phyloP scores from a whole-genome alignment of 352 stramenopile genomes.

The Bremia lactucae region DNA sequence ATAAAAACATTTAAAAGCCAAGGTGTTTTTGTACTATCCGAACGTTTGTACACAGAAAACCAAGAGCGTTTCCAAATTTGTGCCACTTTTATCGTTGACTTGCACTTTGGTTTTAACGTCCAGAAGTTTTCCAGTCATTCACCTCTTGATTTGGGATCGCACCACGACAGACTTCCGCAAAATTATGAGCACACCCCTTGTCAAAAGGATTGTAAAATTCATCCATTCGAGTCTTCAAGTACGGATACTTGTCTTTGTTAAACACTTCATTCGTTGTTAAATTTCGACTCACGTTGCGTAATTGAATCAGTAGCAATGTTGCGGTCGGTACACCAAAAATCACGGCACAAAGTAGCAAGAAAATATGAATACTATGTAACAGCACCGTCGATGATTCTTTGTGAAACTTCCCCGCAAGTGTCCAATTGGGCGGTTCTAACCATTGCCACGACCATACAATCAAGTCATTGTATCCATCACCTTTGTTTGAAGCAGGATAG shows the following conservation, averaged over 20 bases:
- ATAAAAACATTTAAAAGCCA: no score
- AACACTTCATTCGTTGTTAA: slow-evolving; percentile 84
- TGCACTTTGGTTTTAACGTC: no score
- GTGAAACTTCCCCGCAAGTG: slow-evolving; percentile 5
- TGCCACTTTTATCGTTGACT: not conserved
- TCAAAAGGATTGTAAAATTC: slow-evolving; percentile 79
- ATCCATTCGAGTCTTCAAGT: slow-evolving; percentile 68
- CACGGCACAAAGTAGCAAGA: slow-evolving; percentile 40
- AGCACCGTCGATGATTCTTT: slow-evolving; percentile 28
- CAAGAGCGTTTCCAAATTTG: no score
- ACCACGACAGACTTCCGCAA: slow-evolving; percentile 35
- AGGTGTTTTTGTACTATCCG: no score
- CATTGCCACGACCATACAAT: slow-evolving; percentile 13
- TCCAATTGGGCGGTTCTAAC: slow-evolving; percentile 21
- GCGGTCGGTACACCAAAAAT: slow-evolving; percentile 62
- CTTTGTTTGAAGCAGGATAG: slow-evolving; percentile 9
- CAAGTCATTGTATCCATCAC: not conserved
- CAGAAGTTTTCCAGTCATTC: not conserved
- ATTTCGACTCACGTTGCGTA: slow-evolving; percentile 62
- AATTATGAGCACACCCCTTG: slow-evolving; percentile 45
- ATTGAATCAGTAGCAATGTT: slow-evolving; percentile 48
- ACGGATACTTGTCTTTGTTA: slow-evolving; percentile 84
- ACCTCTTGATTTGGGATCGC: slow-evolving; percentile 9
- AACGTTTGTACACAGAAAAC: no score
- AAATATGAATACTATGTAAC: slow-evolving; percentile 42